Evolutionary conservation across 129 eudicot genomes (phyloP), one percentile per base, ranked within the genome.

Genomic region (Arctium minus): DNA sequence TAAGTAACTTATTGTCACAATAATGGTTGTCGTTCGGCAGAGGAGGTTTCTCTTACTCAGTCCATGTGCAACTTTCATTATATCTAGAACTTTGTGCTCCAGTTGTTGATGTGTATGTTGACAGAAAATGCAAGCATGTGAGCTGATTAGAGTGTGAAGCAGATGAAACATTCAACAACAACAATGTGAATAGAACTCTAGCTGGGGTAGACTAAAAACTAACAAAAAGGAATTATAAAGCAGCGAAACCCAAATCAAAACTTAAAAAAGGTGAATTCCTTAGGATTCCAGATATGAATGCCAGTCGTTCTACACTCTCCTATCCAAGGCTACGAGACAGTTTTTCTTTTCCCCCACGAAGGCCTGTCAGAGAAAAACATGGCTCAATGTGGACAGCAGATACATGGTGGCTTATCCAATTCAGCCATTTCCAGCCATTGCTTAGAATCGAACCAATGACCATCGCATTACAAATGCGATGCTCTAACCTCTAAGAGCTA

Each of bases 401-500:
- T 60, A 17, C 67, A 60, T 60, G 67, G 8, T 60, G 29, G 67
- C 67, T 60, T 60, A 60, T 60, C 67, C 29, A 60, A 60, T n/a
- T 60, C 67, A 60, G 29, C 8, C 67, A 60, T 60, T 60, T 53
- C 27, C 65, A 53, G 65, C 65, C 65, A 3, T 53, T 44, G 7
- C 22, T 17, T 17, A 60, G 67, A 60, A 83, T 83, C 82, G 62
- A 77, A 70, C 72, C 78, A 73, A 77, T 77, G 82, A 70, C 78
- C 82, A 77, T 83, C 82, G 35, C 82, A 50, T 83, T 77, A 77
- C 77, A 77, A 83, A 83, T 83, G 79, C 46, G 73, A 83, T 69
- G 82, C 82, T 70, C 82, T 83, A 83, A 36, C 81, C 75, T 76
- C 64, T 76, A 80, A 82, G 85, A 82, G 80, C 72, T 56, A 77